Evolutionary conservation across 306 rosid species (phyloP), one percentile per base, ranked within the genome.

Genomic region (Sesbania bispinosa): DNA sequence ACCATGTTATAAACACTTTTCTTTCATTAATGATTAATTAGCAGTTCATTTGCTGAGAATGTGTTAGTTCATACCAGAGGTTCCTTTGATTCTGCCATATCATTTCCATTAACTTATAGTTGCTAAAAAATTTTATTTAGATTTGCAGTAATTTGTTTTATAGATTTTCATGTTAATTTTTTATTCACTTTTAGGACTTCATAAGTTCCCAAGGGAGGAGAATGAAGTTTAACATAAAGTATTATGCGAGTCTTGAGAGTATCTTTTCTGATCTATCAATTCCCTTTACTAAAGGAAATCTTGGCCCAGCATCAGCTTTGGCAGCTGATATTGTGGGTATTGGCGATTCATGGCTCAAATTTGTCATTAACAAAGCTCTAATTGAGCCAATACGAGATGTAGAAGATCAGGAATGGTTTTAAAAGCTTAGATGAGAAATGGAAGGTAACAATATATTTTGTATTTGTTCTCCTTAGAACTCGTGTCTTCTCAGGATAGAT

Each of bases 371-470:
- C 20, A 85, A 87, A 74, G 88, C 84, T 66, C 38, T 88, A 73
- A 83, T 93, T 79, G 86, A 93, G 80, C 92, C 97, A 68, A 80
- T 90, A 23, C 78, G 79, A 21, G 92, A 82, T 53, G 90, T 81
- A 33, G 97, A 90, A 74, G 88, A 87, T 69, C 94, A 88, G 80
- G 97, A 93, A 60, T 93, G 98, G 98, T 90, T 82, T n/a, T 83
- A 87, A 83, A 81, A 76, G 71, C 61, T 81, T 93, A 76, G 83
- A 83, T 80, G 81, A 82, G 53, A 86, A 67, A 84, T 93, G 98
- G 98, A 93, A 93, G 92, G 98, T 90, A 93, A 87, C 80, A 76
- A 75, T 76, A 47, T 70, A 63, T 67, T 53, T 76, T 55, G 66
- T 59, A 19, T 46, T 43, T 51, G 26, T 9, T 77, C 57, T 55